Base-by-base conservation (phyloP, 345 rosid genomes). In the Ricinus communis region DNA sequence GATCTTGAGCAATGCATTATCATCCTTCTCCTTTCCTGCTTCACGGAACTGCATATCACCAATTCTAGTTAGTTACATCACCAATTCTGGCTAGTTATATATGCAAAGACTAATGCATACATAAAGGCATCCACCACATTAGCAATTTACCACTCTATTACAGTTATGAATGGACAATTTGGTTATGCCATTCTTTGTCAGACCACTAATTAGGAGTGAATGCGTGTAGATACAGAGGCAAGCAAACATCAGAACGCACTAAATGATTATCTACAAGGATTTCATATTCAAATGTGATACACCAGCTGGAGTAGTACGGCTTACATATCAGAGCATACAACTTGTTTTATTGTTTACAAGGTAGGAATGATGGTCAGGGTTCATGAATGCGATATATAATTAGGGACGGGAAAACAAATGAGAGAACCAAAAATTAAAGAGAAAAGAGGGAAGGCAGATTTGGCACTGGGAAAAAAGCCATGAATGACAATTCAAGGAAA, bases 11-110 rank as follows among this genome's bases (percentile, higher is more conserved):
- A 95, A 76, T 62, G 83, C 89, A 12, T 79, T 25, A 62, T 95
- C 93, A 74, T 80, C 91, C 72, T 88, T 83, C 77, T 69, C 78
- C 75, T 81, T 86, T 40, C 83, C 83, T 67, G 93, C 95, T 80
- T 91, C 88, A 0, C 82, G 96, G 65, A 94, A 94, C 98, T 94
- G 83, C 69, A 69, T 5, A 74, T 50, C 68, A 80, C 62, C 36
- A 38, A 53, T 56, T 52, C 60, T 55, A 72, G 77, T 65, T 14
- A 36, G 53, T 64, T 65, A 66, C 38, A 65, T 47, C 49, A 13
- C 38, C 27, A 40, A 40, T 10, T 19, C 21, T 30, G 28, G n/a
- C 22, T 28, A n/a, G n/a, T 60, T 54, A 11, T 27, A 12, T 56
- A 24, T n/a, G 60, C 14, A 5, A 54, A 54, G 1, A 13, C 18